A percentile compares a stretch with the other conserved stretches of the same genome.
phyloP scores from a whole-genome alignment of 2,329 filamentous ascomycete species.

The Cercospora sp. region DNA sequence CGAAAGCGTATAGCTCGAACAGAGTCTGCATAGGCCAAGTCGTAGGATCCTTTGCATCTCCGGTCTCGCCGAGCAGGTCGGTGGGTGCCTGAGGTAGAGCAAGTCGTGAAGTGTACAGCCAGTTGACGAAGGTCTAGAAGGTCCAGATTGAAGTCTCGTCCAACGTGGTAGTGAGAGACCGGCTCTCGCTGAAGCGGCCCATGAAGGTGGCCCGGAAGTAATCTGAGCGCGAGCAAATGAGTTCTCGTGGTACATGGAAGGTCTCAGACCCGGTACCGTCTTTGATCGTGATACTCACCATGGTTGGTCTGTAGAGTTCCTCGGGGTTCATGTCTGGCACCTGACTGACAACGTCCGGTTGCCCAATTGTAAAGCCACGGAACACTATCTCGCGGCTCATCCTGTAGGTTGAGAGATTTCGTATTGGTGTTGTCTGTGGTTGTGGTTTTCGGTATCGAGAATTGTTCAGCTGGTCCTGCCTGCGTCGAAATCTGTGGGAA shows the following conservation, averaged over 20 bases:
- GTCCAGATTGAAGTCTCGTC: conserved; percentile 11
- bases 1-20: conserved; percentile 19
- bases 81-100: not conserved
- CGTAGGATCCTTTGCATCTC: not conserved
- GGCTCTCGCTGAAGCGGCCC: not conserved
- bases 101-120: conserved; percentile 19
- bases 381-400: too few species aligned
- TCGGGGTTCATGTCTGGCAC: not conserved
- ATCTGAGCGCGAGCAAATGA: not conserved
- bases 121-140: conserved; percentile 17
- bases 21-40: conserved; percentile 15
- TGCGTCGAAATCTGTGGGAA: not conserved
- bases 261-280: not conserved
- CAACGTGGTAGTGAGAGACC: not conserved
- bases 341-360: not conserved
- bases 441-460: too few species aligned
- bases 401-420: too few species aligned
- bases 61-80: not conserved
- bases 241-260: not conserved
- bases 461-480: too few species aligned
- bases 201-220: not conserved
- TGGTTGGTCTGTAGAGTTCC: not conserved
- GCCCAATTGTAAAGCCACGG: too few species aligned
- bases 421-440: too few species aligned
- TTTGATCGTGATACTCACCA: not conserved